phyloP scores from a whole-genome alignment of 2,329 filamentous ascomycete genomes.

The Dothiorella sarmentorum region DNA sequence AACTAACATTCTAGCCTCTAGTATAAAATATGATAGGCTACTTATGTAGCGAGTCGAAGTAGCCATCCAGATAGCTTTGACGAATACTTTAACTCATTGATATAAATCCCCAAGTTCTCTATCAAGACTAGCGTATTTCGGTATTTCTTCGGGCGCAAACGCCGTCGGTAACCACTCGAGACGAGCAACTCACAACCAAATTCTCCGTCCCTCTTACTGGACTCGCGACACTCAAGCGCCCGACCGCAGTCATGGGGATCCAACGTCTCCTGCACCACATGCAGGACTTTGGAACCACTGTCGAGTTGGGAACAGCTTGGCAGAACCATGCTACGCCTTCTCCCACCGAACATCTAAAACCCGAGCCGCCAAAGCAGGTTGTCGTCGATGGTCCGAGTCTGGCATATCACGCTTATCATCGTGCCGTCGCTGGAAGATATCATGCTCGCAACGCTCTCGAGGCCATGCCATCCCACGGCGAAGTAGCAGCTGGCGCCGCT shows the following conservation, averaged over 20 bases:
- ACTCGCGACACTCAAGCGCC: not conserved
- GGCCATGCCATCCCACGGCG: conserved; percentile 54
- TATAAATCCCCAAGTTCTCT: too few species aligned
- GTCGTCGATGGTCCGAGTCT: conserved; percentile 18
- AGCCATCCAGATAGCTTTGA: too few species aligned
- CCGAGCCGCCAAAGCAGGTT: not conserved
- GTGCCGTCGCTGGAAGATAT: conserved; percentile 9
- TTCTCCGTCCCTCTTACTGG: not conserved
- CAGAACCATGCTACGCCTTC: not conserved
- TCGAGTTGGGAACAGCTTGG: conserved; percentile 12
- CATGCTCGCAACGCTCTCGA: conserved; percentile 9
- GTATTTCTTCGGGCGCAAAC: too few species aligned
- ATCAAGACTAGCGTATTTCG: too few species aligned
- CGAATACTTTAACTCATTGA: too few species aligned
- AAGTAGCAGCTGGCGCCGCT: conserved; percentile 55
- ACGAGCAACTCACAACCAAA: not conserved
- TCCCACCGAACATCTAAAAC: not conserved
- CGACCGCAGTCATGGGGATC: conserved; percentile 12
- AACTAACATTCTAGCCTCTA: too few species aligned
- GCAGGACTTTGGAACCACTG: conserved; percentile 7
- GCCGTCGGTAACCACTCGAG: not conserved
- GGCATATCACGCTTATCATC: conserved; percentile 17
- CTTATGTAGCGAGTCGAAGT: too few species aligned
- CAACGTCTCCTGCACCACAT: conserved; percentile 9
- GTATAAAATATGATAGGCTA: too few species aligned